Base-by-base conservation (phyloP, 2,329 filamentous ascomycete species). In the Aureobasidium pullulans region DNA sequence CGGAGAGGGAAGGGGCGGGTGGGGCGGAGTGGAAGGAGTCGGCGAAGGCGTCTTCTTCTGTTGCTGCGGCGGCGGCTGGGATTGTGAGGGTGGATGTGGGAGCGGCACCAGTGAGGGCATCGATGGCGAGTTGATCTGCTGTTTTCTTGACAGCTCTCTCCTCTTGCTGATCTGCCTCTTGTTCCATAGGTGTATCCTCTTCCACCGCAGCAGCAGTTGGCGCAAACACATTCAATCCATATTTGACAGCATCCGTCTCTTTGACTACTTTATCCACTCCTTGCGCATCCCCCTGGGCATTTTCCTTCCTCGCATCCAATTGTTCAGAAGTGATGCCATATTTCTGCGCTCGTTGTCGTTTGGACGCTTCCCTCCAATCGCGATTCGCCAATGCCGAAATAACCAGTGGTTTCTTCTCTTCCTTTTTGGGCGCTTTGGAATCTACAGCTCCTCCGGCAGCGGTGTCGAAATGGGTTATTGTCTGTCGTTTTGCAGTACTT, bases 1-100 rank as follows among this genome's bases (percentile, higher is more conserved):
- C 90, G 36, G 89, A 88, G 16, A 96, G 76, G 0, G 85, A 89
- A 4, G 90, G 86, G 32, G 84, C 80, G 23, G 90, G 88, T 1
- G 90, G 91, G 1, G 90, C 87, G 29, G 82, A 77, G 11, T 82
- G 79, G 32, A 92, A 81, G 70, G 93, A 89, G 29, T 83, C 81
- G 34, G 79, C 78, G 67, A 90, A 92, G 2, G 84, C 85, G 61
- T 88, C 86, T 63, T 82, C 77, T 64, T 89, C 86, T n/a, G 79
- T 80, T 13, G 79, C 68, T 4, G 70, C 65, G 7, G 54, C 5
- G 9, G 53, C 11, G 5, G 23, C 23, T 23, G 75, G 74, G 13
- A 80, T 72, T 0, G 76, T 67, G 50, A 70, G 68, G 52, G 61
- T 71, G 23, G 68, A 76, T 56, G 68, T 67, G 62, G 61, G 69